Percentiles rank a stretch among this genome's conserved stretches.
Conservation (phyloP, 805 yeast genomes). For the Saccharomycopsis babjevae region DNA sequence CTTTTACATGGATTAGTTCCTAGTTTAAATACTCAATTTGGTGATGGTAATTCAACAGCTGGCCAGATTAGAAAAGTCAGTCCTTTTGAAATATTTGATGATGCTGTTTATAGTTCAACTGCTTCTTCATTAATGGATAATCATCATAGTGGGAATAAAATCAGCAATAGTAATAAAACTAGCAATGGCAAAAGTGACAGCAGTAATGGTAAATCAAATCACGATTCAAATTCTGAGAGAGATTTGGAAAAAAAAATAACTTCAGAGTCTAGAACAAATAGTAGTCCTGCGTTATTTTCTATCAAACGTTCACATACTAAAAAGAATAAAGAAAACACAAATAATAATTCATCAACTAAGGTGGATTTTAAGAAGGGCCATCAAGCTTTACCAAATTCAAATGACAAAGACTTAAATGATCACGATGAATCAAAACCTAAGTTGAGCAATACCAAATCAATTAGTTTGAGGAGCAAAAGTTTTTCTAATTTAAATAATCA, state of each 20-base stretch:
- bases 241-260: background rate
- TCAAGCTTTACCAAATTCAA: background rate
- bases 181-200: background rate
- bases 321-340: background rate
- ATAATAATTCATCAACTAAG: background rate
- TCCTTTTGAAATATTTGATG: slow-evolving; percentile 58
- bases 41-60: background rate
- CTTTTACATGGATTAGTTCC: slow-evolving; percentile 10
- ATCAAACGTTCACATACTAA: background rate
- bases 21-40: background rate
- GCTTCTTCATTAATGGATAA: slow-evolving; percentile 4
- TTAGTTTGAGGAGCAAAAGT: slow-evolving; percentile 2
- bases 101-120: slow-evolving; percentile 37
- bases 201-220: background rate
- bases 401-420: background rate
- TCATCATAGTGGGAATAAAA: background rate
- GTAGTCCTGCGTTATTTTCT: background rate
- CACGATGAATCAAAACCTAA: background rate
- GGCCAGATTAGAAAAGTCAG: slow-evolving; percentile 31
- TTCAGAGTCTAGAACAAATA: background rate
- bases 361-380: background rate
- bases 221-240: background rate
- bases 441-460: background rate
- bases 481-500: slow-evolving; percentile 3
- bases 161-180: background rate